These are phyloP conservation scores for Moringa oleifera DNA, from an alignment of 345 rosid species.

Conservation along the genomic window DNA sequence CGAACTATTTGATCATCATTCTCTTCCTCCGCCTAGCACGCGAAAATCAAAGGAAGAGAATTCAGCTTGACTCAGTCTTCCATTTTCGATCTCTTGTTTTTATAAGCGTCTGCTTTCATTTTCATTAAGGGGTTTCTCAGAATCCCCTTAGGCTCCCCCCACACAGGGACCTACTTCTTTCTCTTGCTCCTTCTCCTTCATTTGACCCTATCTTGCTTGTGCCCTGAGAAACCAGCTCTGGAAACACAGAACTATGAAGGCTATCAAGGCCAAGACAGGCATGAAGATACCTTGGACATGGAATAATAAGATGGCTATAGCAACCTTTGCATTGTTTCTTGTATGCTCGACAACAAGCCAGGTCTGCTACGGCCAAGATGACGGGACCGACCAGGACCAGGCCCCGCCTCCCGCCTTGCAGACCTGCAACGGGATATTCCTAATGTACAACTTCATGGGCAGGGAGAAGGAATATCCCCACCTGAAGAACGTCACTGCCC, in stretches of 20 bases:
- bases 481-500: slow-evolving; percentile 70
- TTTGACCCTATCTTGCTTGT: not conserved
- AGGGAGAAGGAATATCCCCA: slow-evolving; percentile 56
- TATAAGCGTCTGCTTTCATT: slow-evolving; percentile 17
- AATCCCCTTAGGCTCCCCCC: slow-evolving; percentile 19
- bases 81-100: slow-evolving; percentile 10
- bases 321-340: slow-evolving; percentile 17
- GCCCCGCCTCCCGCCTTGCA: slow-evolving; percentile 57
- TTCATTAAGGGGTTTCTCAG: slow-evolving; percentile 23
- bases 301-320: slow-evolving; percentile 9
- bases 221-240: not conserved
- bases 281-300: slow-evolving; percentile 32
- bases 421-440: slow-evolving; percentile 61
- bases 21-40: slow-evolving; percentile 28
- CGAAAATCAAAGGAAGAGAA: slow-evolving; percentile 43
- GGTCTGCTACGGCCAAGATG: slow-evolving; percentile 42
- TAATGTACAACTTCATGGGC: slow-evolving; percentile 50
- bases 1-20: not conserved
- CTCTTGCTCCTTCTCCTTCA: not conserved
- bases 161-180: slow-evolving; percentile 18
- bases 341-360: slow-evolving; percentile 10
- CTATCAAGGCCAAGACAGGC: slow-evolving; percentile 16
- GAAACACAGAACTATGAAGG: slow-evolving; percentile 2
- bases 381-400: slow-evolving; percentile 12
- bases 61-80: slow-evolving; percentile 23